Percentiles rank a stretch among this genome's conserved stretches.
Conservation (phyloP, 805 yeast genomes). For the Candida quercuum region DNA sequence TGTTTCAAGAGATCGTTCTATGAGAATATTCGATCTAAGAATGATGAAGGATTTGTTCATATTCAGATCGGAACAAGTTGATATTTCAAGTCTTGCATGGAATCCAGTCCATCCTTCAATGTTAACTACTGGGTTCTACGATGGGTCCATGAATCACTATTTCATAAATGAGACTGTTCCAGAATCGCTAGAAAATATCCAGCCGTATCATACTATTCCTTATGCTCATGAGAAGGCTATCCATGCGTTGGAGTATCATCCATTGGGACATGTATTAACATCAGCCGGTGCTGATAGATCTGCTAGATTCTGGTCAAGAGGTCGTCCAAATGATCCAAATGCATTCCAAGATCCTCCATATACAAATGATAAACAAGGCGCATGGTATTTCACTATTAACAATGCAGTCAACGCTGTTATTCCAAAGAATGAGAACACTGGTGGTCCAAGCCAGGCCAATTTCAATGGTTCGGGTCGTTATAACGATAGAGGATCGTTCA, state of each 20-base stretch:
- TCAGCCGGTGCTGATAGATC: conserved; percentile 94
- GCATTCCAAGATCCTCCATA: conserved; percentile 80
- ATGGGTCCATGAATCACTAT: conserved; percentile 82
- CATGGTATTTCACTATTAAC: conserved; percentile 47
- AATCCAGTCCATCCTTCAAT: conserved; percentile 82
- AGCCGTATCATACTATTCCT: conserved; percentile 62
- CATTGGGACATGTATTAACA: conserved; percentile 85
- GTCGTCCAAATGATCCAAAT: conserved; percentile 83
- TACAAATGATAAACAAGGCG: conserved; percentile 55
- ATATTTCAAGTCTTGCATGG: conserved; percentile 84
- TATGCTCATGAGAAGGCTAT: conserved; percentile 93
- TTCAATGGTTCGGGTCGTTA: neutral
- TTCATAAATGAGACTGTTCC: conserved; percentile 41
- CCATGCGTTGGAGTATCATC: conserved; percentile 87
- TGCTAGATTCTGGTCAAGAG: conserved; percentile 90
- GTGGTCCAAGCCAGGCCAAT: conserved; percentile 7
- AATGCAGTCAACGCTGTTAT: conserved; percentile 29
- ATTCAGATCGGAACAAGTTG: conserved; percentile 78
- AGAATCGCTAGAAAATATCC: conserved; percentile 33
- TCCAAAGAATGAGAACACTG: conserved; percentile 27
- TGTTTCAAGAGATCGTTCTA: conserved; percentile 83
- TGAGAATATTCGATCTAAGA: conserved; percentile 82
- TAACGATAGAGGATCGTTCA: conserved; percentile 4
- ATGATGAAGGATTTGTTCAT: conserved; percentile 73
- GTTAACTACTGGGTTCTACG: conserved; percentile 81